Base-by-base conservation (phyloP, 192 early-diverging fungal genomes). In the Coemansia sp. region DNA sequence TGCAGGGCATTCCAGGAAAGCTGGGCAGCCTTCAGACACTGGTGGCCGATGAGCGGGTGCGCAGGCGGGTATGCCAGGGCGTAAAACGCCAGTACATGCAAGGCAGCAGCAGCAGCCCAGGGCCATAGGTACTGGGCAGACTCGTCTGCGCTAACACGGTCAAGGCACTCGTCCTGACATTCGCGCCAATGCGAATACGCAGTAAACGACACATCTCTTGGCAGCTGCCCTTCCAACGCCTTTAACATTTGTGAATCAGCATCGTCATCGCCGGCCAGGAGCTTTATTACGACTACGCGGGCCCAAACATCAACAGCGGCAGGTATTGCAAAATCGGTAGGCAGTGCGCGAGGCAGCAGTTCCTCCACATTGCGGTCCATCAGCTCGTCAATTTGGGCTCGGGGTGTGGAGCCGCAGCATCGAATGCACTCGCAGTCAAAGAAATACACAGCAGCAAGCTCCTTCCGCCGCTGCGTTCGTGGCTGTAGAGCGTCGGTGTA, bases 161-260 rank as follows among this genome's bases (percentile, higher is more conserved):
- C 75, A 51, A 74, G 44, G 10, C 72, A 83, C 44, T 77, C 80
- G 67, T 83, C 80, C 64, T 77, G 80, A 66, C 75, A 72, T 63
- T 77, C 75, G 17, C 67, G 75, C 80, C 80, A 83, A 33, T 78
- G 72, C 56, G 34, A 31, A 53, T 77, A 83, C 5, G 80, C 80
- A 36, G 59, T 42, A 64, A 83, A 83, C 27, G 75, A 78, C 53
- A 83, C 16, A 40, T 78, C 62, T 3, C 42, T 39, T 3, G 75
- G 42, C 34, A 13, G 31, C 53, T 61, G 29, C 5, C 3, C 33
- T 8, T 31, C 17, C 4, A 77, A 48, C 2, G 54, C 57, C 27
- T 51, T 46, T 10, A 73, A 60, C 27, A 68, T 13, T 0, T 1
- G 27, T 5, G 50, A 36, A 33, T 65, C 73, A 34, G 60, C 2